phyloP scores from a whole-genome alignment of 352 stramenopile species.

The Globisporangium rhizosaccharum region DNA sequence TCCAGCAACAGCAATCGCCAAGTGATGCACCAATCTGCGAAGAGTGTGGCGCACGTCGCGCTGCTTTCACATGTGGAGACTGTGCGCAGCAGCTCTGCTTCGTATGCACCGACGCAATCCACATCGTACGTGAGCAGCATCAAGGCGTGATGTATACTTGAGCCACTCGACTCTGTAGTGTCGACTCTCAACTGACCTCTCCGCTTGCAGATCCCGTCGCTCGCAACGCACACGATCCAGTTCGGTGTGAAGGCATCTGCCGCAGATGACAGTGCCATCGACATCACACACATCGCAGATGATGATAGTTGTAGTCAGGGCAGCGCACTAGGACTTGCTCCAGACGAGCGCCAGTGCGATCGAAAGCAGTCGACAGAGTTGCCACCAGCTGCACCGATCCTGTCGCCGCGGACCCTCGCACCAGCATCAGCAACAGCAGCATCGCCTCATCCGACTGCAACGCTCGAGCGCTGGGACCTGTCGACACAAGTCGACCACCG shows the following conservation, averaged over 20 bases:
- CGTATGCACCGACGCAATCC: conserved; percentile 62
- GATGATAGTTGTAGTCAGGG: background rate
- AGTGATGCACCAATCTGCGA: conserved; percentile 24
- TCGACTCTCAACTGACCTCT: background rate
- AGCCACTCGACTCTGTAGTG: background rate
- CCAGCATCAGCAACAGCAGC: background rate
- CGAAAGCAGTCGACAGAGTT: background rate
- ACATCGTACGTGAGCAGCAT: conserved; percentile 46
- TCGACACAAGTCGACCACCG: conserved; percentile 25
- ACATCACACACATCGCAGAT: background rate
- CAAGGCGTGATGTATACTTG: background rate
- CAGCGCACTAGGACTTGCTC: background rate
- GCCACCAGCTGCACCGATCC: conserved; percentile 9
- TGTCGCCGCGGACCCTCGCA: conserved; percentile 7
- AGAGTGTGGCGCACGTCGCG: conserved; percentile 35
- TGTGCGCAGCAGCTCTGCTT: conserved; percentile 51
- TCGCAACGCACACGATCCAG: conserved; percentile 32
- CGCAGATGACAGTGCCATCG: background rate
- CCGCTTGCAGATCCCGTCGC: conserved; percentile 33
- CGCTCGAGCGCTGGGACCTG: background rate
- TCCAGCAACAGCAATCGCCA: background rate
- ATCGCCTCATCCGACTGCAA: background rate
- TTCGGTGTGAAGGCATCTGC: background rate
- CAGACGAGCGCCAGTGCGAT: background rate
- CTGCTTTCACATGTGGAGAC: conserved; percentile 33